Conservation (phyloP, 2,329 filamentous ascomycete species). For the Pseudogymnoascus sp. region DNA sequence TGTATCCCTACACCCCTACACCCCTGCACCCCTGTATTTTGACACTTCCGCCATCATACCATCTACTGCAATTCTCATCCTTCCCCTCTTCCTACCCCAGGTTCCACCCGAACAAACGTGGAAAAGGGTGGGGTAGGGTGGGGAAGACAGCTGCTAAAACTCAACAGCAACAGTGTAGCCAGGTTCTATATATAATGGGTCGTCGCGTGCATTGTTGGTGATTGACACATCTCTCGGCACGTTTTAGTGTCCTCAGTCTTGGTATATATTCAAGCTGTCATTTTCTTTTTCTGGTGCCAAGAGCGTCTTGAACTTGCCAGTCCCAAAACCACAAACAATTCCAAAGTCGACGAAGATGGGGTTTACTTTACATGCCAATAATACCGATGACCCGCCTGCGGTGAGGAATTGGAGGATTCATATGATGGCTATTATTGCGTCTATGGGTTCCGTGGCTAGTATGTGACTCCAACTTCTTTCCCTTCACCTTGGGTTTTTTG, state of each 20-base stretch:
- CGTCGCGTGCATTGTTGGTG: not conserved
- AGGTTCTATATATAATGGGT: not conserved
- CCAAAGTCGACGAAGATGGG: slow-evolving; percentile 11
- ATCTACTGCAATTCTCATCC: not conserved
- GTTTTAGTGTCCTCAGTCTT: not conserved
- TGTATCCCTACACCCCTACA: not conserved
- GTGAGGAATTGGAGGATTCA: slow-evolving; percentile 23
- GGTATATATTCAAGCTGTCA: not conserved
- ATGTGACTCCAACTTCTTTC: not conserved
- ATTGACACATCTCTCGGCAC: not conserved
- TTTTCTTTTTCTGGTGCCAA: not conserved
- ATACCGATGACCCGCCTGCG: slow-evolving; percentile 19
- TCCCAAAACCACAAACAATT: not conserved
- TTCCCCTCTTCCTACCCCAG: not conserved
- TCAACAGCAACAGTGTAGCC: not conserved
- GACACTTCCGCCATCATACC: not conserved
- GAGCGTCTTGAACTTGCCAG: not conserved
- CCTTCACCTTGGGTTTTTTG: not conserved
- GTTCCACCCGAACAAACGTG: not conserved
- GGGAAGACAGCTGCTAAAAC: not conserved
- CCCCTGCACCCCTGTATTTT: not conserved
- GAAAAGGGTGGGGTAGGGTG: not conserved
- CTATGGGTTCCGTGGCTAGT: slow-evolving; percentile 13
- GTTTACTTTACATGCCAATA: slow-evolving; percentile 17
- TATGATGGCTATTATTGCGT: slow-evolving; percentile 16